phyloP scores from a whole-genome alignment of 192 early-diverging fungal genomes.

The Backusella tarrabulga region DNA sequence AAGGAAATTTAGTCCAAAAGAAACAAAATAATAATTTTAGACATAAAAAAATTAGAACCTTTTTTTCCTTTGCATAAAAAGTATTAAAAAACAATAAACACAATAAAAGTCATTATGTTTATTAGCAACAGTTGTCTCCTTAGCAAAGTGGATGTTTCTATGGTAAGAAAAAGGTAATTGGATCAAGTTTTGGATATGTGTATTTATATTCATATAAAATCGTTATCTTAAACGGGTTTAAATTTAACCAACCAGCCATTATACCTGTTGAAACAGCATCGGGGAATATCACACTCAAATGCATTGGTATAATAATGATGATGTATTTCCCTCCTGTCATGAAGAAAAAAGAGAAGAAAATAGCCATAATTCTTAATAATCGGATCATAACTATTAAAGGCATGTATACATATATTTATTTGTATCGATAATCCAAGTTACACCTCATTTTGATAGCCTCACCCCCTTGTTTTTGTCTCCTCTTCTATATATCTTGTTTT shows the following conservation, averaged over 20 bases:
- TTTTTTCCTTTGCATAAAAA: neutral
- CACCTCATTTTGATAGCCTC: neutral
- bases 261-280: neutral
- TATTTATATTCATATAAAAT: neutral
- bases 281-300: neutral
- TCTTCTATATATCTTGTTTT: neutral
- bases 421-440: neutral
- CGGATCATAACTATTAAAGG: neutral
- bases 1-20: neutral
- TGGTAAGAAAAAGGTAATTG: neutral
- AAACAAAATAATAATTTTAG: neutral
- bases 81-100: neutral
- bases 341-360: neutral
- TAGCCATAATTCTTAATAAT: neutral
- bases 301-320: too few relatives aligned
- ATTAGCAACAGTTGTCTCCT: too few relatives aligned
- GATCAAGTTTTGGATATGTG: neutral
- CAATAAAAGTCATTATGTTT: neutral
- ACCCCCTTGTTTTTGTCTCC: neutral
- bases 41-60: too few relatives aligned
- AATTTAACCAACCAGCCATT: neutral
- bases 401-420: neutral
- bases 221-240: slow-evolving; percentile 4
- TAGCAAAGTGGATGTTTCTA: neutral
- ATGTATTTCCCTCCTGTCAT: neutral